Conservation (phyloP, 169 alveolate species). For the Plasmodium berghei region DNA sequence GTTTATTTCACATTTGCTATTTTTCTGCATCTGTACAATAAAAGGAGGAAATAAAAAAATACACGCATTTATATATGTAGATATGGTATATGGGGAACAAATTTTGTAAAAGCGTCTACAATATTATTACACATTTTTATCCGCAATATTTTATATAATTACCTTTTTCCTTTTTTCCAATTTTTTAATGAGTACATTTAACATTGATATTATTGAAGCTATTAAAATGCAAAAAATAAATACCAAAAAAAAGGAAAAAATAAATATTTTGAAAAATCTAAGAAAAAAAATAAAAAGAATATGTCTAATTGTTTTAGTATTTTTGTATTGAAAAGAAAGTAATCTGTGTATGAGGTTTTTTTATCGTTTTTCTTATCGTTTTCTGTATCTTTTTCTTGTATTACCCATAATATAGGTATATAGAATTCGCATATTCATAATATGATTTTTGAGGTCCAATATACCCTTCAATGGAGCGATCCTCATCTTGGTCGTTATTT, state of each 20-base stretch:
- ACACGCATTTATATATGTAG: background rate
- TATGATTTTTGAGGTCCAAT: too few species aligned
- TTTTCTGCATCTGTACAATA: background rate
- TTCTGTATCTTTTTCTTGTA: too few species aligned
- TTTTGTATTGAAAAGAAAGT: too few species aligned
- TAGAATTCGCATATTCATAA: too few species aligned
- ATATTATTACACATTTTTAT: too few species aligned
- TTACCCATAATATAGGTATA: too few species aligned
- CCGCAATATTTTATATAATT: background rate
- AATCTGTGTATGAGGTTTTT: too few species aligned
- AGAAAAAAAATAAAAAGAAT: slow-evolving; percentile 1
- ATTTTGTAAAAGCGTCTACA: background rate
- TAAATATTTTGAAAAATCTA: slow-evolving; percentile 26
- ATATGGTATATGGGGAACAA: background rate
- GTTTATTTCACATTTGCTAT: background rate
- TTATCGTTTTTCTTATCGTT: too few species aligned
- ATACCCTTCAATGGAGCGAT: background rate
- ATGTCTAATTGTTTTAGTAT: background rate
- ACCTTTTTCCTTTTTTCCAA: slow-evolving; percentile 34
- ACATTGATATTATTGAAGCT: slow-evolving; percentile 29
- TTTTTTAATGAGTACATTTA: slow-evolving; percentile 3
- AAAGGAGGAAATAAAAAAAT: background rate
- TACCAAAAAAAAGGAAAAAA: slow-evolving; percentile 13
- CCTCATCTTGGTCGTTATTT: background rate
- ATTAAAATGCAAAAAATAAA: slow-evolving; percentile 17